Base-by-base conservation (phyloP, 805 yeast species). In the Saccharomycopsis fodiens region DNA sequence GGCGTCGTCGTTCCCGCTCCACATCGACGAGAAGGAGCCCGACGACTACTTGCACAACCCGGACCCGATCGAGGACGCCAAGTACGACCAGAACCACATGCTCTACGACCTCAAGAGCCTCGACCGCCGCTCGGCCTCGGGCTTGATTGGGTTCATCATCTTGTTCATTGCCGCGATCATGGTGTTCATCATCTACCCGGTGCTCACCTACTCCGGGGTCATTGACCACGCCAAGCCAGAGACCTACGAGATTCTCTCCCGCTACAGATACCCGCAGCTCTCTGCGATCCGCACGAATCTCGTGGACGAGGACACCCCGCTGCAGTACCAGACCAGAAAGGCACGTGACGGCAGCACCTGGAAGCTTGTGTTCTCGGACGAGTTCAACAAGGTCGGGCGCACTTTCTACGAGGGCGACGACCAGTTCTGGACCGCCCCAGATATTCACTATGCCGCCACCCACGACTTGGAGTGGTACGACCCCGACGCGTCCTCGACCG, bases 21-120 rank as follows among this genome's bases (percentile, higher is more conserved):
- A 76, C 55, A 79, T 93, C 52, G 96, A 91, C 49, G 97, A 91
- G 55, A 86, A 86, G 64, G 98, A 91, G 64, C 82, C 85, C 7
- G 98, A 91, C 66, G 98, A 91, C 63, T 89, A 86, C 59, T 62
- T 93, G 54, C 97, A 91, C 64, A 93, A 91, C 64, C 97, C 97
- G 1, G 96, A 91, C 62, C 96, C 96, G 7, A 82, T 88, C 31
- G 85, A 79, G 38, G 98, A 93, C 61, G 96, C 95, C 19, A 77
- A 80, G 49, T 78, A 82, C 57, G 95, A 87, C 55, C 82, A 78
- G 52, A 76, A 80, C 59, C 67, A 87, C 55, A 77, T 84, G 56
- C 55, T 66, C 48, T 58, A 77, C 45, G 93, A 84, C 63, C 61
- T 84, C 52, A 82, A 78, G 62, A 59, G 72, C 55, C 69, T 82